These are phyloP conservation scores for Candida coleopterorum DNA, from an alignment of 805 yeast genomes.

Conservation along the genomic window DNA sequence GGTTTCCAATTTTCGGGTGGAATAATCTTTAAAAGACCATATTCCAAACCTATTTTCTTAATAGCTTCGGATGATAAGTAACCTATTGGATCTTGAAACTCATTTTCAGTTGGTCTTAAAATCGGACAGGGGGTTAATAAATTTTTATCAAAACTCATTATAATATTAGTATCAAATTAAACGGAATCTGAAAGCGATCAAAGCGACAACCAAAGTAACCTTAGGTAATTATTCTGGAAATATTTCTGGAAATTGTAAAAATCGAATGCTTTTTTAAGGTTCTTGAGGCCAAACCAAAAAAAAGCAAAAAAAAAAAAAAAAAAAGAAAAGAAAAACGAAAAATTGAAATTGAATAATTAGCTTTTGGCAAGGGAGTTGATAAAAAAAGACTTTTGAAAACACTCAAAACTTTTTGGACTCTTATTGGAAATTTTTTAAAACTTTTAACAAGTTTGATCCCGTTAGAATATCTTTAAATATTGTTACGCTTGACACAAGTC, in stretches of 20 bases:
- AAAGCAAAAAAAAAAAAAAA: no score
- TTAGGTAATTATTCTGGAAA: no score
- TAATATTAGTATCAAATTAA: constrained; percentile 6
- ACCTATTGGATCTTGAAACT: constrained; percentile 47
- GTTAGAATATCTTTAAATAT: no score
- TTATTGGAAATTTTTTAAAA: no score
- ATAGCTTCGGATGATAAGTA: constrained; percentile 42
- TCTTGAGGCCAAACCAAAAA: no score
- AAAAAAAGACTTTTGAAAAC: no score
- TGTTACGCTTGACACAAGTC: constrained; percentile 3
- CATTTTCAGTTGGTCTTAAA: constrained; percentile 38
- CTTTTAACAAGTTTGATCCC: no score
- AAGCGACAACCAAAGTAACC: background rate
- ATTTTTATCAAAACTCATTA: constrained; percentile 8
- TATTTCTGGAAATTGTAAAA: no score
- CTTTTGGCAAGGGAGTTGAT: no score
- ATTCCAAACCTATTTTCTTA: constrained; percentile 38
- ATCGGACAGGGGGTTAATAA: constrained; percentile 41
- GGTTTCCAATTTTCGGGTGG: constrained; percentile 55
- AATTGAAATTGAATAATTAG: no score
- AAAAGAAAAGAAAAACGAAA: no score
- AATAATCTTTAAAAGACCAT: constrained; percentile 48
- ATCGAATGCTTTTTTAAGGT: constrained; percentile 1
- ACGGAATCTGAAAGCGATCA: constrained; percentile 6
- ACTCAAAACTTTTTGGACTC: no score